Evolutionary conservation across 2,329 filamentous ascomycete species (phyloP), one percentile per base, ranked within the genome.

Genomic region (Stachybotrys chartarum): DNA sequence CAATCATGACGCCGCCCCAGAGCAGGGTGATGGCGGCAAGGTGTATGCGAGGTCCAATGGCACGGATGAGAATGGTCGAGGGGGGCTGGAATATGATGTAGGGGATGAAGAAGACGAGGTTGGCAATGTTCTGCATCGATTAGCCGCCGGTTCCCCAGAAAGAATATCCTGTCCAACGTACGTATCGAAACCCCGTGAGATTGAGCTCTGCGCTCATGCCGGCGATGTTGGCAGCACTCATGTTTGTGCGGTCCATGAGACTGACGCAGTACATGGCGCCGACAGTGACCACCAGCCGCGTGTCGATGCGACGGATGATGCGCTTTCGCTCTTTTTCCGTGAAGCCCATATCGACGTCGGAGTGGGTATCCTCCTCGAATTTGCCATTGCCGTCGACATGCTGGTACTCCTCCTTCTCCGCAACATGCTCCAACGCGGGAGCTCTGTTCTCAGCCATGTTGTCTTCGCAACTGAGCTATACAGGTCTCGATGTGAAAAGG

Each of bases 181-280:
- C 49, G 30, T 51, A 51, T 51, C 32, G 30, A 30, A 51, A 32
- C 3, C 49, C 49, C 12, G 24, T 35, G 1, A 84, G 68, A 3
- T 64, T 50, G 30, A 84, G 68, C 51, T 83, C 81, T 1, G 58
- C 59, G 16, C 66, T 63, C 78, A 83, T 81, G 53, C 81, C 89
- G 18, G 90, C 88, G 66, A 93, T 86, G 50, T 82, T 82, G 46
- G 88, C 88, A 24, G 82, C 77, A n/a, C 82, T 82, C 66, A 92
- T 72, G 69, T 93, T 93, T 2, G 87, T 90, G 35, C 90, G 78
- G 66, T 94, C 90, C 83, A 93, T 89, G 57, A 93, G 73, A 60
- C 82, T 87, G 62, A 90, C 78, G 66, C 87, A 90, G 70, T 92
- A 92, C 72, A 91, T 80, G 60, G 79, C 66, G 18, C 85, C 85